Conservation (phyloP, 257 asterid species). For the Petunia axillaris region DNA sequence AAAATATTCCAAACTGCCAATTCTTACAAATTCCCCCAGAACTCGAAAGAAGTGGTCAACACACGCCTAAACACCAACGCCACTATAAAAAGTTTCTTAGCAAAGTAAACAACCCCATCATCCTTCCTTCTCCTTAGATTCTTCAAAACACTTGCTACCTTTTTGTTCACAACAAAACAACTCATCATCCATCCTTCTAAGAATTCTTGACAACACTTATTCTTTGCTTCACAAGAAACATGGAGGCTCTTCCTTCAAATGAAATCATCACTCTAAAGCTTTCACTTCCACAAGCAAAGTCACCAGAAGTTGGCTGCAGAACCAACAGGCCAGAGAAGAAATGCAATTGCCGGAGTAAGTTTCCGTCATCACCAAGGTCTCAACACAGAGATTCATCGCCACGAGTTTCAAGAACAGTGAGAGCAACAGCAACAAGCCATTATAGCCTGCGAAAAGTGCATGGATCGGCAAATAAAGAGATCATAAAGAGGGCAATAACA, state of each 20-base stretch:
- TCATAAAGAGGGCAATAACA: conserved; percentile 59
- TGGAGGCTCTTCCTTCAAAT: neutral
- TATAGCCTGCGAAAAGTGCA: conserved; percentile 10
- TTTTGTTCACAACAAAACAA: neutral
- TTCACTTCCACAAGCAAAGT: conserved; percentile 13
- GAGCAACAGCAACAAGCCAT: conserved; percentile 12
- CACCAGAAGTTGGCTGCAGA: neutral
- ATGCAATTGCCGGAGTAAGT: neutral
- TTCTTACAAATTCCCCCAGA: neutral
- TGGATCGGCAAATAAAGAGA: conserved; percentile 55
- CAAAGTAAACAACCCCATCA: neutral
- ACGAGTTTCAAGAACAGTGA: conserved; percentile 1
- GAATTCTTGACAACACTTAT: neutral
- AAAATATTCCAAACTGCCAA: neutral
- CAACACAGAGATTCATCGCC: conserved; percentile 22
- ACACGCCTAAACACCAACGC: conserved; percentile 16
- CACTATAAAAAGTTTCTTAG: neutral
- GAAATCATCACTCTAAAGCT: neutral
- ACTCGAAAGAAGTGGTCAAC: conserved; percentile 11
- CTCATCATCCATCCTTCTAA: neutral
- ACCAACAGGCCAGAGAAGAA: conserved; percentile 15
- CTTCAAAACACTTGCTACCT: neutral
- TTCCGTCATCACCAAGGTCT: conserved; percentile 22
- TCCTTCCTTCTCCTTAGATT: neutral
- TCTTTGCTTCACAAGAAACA: neutral